phyloP scores from a whole-genome alignment of 768 basidiomycete species.

The Suillus placidus region DNA sequence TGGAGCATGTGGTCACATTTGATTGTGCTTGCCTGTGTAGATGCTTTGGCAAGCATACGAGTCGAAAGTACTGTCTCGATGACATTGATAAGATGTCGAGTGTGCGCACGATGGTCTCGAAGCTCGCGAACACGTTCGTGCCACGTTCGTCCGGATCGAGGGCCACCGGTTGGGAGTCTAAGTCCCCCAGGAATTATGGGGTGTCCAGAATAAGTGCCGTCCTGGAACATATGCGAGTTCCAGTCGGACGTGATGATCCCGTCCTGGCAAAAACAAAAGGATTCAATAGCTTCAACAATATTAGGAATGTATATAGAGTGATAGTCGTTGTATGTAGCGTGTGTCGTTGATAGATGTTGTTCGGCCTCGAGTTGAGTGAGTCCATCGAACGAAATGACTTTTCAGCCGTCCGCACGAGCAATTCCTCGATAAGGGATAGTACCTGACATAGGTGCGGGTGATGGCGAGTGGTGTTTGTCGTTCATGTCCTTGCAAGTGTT shows the following conservation, averaged over 20 bases:
- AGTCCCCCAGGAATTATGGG: not conserved
- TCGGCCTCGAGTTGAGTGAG: too few species aligned
- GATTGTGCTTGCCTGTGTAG: accelerated
- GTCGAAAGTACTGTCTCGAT: not conserved
- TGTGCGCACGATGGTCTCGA: not conserved
- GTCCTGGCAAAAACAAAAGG: not conserved
- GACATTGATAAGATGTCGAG: not conserved
- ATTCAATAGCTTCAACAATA: not conserved
- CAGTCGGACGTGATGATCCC: not conserved
- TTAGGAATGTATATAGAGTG: not conserved
- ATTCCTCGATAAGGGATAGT: too few species aligned
- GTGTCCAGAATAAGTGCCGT: not conserved
- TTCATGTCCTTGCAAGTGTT: too few species aligned
- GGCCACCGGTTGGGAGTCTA: not conserved
- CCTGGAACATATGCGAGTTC: not conserved
- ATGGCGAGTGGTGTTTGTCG: too few species aligned
- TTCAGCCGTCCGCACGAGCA: too few species aligned
- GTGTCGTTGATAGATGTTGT: too few species aligned
- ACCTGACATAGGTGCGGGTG: too few species aligned
- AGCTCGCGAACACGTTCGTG: not conserved
- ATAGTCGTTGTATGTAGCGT: not conserved
- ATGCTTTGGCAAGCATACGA: not conserved
- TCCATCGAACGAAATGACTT: too few species aligned
- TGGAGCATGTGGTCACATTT: not conserved
- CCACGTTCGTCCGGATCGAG: not conserved